Evolutionary conservation across 139 green algal genomes (phyloP), one percentile per base, ranked within the genome.

Genomic region (Eudorina sp.): DNA sequence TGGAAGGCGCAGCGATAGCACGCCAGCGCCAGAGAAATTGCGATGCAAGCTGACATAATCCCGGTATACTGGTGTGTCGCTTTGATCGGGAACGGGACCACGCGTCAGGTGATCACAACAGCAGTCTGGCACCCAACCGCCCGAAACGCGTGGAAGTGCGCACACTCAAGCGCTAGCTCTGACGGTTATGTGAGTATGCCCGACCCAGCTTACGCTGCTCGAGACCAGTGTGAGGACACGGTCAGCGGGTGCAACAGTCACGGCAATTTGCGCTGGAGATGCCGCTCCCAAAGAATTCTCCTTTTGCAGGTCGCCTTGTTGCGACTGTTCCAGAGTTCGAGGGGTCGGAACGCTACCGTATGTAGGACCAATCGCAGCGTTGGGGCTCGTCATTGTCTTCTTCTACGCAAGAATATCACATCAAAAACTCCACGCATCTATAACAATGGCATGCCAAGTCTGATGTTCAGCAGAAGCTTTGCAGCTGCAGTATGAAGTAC

Each of bases 131-230:
- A n/a, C n/a, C n/a, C n/a, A n/a, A n/a, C n/a, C n/a, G n/a, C n/a
- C n/a, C n/a, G n/a, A n/a, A n/a, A n/a, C n/a, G n/a, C n/a, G n/a
- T n/a, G n/a, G n/a, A n/a, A n/a, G n/a, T n/a, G n/a, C n/a, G n/a
- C n/a, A n/a, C n/a, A n/a, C n/a, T n/a, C n/a, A n/a, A n/a, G n/a
- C n/a, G n/a, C n/a, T n/a, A n/a, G n/a, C n/a, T n/a, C n/a, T n/a
- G n/a, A n/a, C n/a, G n/a, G n/a, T n/a, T n/a, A 73, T 36, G 21
- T 5, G 29, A 40, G 64, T 5, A 66, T 3, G 29, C 27, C 11
- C 19, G 62, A 72, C 62, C 62, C 62, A 72, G 48, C 80, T 86
- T 77, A 87, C 81, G n/a, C 62, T 79, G 64, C 62, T 68, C 3
- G 62, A 69, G 38, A 69, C 64, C 5, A 87, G 62, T 1, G 81